These are phyloP conservation scores for Capsicum pubescens DNA, from an alignment of 257 asterid genomes.

Conservation along the genomic window DNA sequence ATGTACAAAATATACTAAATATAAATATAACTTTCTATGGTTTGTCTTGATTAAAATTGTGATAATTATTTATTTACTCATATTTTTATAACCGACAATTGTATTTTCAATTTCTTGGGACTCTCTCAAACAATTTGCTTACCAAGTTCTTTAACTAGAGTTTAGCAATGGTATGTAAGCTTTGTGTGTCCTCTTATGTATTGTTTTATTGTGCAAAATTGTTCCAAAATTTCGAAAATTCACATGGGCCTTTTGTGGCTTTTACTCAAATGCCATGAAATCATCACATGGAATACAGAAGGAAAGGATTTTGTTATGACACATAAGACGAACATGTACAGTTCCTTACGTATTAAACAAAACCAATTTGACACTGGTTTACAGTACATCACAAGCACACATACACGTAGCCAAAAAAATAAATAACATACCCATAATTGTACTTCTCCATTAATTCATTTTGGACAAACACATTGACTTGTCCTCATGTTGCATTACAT, in stretches of 20 bases:
- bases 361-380: too few relatives aligned
- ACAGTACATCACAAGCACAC: not conserved
- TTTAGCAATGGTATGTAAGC: not conserved
- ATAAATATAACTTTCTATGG: too few relatives aligned
- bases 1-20: too few relatives aligned
- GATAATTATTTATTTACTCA: not conserved
- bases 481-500: slow-evolving; percentile 30
- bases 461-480: slow-evolving; percentile 24
- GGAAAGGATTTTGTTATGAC: not conserved
- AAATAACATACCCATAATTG: slow-evolving; percentile 23
- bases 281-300: slow-evolving; percentile 32
- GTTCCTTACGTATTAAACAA: not conserved
- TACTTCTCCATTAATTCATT: slow-evolving; percentile 6
- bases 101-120: slow-evolving; percentile 7
- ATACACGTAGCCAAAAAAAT: not conserved
- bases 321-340: slow-evolving; percentile 1
- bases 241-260: slow-evolving; percentile 27
- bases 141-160: not conserved
- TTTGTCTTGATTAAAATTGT: not conserved
- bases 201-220: not conserved
- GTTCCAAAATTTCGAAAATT: slow-evolving; percentile 13
- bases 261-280: slow-evolving; percentile 23
- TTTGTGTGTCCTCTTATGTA: not conserved
- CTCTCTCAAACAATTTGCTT: not conserved
- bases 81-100: not conserved